Evolutionary conservation across 352 stramenopile genomes (phyloP), one percentile per base, ranked within the genome.

Genomic region (Globisporangium paroecandrum): DNA sequence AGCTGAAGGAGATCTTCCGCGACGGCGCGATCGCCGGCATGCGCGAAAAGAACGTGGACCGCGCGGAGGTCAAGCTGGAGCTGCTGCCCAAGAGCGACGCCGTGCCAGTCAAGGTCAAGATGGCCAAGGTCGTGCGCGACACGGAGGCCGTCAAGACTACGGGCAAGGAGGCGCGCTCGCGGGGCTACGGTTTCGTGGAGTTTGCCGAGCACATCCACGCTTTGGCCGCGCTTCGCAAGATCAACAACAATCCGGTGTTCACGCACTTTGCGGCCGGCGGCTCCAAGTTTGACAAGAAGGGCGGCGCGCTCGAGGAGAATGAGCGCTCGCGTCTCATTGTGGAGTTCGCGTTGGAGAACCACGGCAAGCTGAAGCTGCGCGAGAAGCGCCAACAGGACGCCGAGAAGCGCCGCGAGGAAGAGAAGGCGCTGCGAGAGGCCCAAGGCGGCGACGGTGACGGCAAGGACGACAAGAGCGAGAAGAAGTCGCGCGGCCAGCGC

Each of bases 171-270:
- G 58, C 78, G 18, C 73, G 75, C 20, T 94, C 87, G 32, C 78
- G 85, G 25, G 85, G 87, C 27, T 94, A 89, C 66, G 97, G 87
- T 15, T 99, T 99, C 83, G 95, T 98, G n/a, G 96, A 99, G 78
- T 99, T 99, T 74, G 85, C 83, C 12, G 81, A 98, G 75, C 97
- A 99, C 79, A 81, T 91, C 43, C 94, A 99, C 80, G 97, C 97
- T 15, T 79, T 99, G 34, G 94, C 96, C n/a, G 97, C 93, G 61
- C 79, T 99, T 46, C 89, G 97, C 25, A 77, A 96, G 62, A 73
- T 99, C 43, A 99, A 99, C 78, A 99, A 99, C 79, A 99, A 99
- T 78, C 90, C 96, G 0, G 75, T 83, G 54, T 99, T 97, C 73
- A 86, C 79, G 46, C 71, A 75, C 34, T 76, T 83, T 36, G 86